phyloP scores from a whole-genome alignment of 495 filamentous ascomycete species.

The Durotheca rogersii region DNA sequence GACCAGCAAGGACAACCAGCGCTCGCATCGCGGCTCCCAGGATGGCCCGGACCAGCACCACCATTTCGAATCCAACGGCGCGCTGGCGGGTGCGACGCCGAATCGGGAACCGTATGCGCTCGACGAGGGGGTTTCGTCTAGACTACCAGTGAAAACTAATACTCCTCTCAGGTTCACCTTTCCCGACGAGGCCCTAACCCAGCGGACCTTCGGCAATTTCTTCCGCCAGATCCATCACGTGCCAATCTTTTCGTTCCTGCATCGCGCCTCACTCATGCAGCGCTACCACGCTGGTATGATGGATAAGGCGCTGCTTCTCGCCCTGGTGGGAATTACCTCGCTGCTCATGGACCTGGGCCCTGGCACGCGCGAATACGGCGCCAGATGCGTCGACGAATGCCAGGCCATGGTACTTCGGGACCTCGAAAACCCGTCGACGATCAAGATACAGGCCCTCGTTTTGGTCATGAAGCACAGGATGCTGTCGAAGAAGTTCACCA shows the following conservation, averaged over 20 bases:
- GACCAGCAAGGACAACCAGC: constrained; percentile 33
- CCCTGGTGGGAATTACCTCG: constrained; percentile 50
- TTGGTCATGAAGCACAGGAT: constrained; percentile 52
- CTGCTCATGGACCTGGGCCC: constrained; percentile 48
- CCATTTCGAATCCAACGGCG: constrained; percentile 14
- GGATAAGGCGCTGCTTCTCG: constrained; percentile 48
- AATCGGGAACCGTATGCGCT: constrained; percentile 32
- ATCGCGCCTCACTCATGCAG: constrained; percentile 54
- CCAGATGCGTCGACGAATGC: constrained; percentile 49
- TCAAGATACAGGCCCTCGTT: constrained; percentile 50
- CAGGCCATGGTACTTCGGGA: constrained; percentile 44
- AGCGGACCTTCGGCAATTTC: constrained; percentile 48
- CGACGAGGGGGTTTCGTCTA: neutral
- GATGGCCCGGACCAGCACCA: constrained; percentile 17
- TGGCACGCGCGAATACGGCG: constrained; percentile 45
- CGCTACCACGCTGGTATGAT: constrained; percentile 51
- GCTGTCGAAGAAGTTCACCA: constrained; percentile 45
- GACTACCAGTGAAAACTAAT: constrained; percentile 18
- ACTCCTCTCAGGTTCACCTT: constrained; percentile 29
- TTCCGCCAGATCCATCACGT: constrained; percentile 54
- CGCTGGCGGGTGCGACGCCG: constrained; percentile 11
- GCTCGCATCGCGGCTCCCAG: constrained; percentile 28
- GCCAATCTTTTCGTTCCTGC: constrained; percentile 52
- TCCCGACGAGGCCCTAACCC: constrained; percentile 43
- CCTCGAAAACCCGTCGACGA: constrained; percentile 48